Conservation (phyloP, 768 basidiomycete genomes). For the Wakefieldia striispora region DNA sequence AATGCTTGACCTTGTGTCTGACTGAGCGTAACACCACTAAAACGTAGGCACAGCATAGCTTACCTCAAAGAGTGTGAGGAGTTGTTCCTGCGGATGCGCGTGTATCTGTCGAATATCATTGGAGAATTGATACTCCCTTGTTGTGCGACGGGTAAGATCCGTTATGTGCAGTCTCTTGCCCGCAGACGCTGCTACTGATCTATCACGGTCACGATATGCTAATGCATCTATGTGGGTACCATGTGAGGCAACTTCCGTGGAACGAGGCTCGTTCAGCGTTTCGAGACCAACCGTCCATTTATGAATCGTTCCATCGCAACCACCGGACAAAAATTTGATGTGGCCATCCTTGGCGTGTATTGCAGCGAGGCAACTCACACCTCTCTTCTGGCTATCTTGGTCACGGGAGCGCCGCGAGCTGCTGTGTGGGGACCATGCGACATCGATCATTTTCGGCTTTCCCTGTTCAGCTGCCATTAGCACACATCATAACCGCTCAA, state of each 20-base stretch:
- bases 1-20: constrained; percentile 42
- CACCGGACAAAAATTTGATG: constrained; percentile 47
- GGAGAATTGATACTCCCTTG: constrained; percentile 32
- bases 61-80: constrained; percentile 48
- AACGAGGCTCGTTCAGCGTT: constrained; percentile 22
- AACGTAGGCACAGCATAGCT: constrained; percentile 22
- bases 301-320: constrained; percentile 43
- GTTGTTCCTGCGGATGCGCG: constrained; percentile 41
- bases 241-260: constrained; percentile 30
- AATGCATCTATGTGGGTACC: constrained; percentile 35
- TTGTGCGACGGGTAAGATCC: constrained; percentile 37
- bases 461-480: constrained; percentile 28
- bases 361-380: constrained; percentile 45
- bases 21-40: constrained; percentile 10
- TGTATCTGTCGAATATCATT: constrained; percentile 46
- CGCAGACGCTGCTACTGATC: constrained; percentile 36
- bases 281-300: constrained; percentile 36
- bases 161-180: constrained; percentile 35
- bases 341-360: constrained; percentile 28
- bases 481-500: constrained; percentile 21
- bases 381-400: constrained; percentile 25
- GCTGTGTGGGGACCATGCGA: constrained; percentile 34
- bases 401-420: constrained; percentile 18
- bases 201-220: constrained; percentile 36
- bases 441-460: constrained; percentile 31